A percentile compares a stretch with the other conserved stretches of the same genome.
Conservation (phyloP, 345 rosid genomes). For the Melastoma malabathricum region DNA sequence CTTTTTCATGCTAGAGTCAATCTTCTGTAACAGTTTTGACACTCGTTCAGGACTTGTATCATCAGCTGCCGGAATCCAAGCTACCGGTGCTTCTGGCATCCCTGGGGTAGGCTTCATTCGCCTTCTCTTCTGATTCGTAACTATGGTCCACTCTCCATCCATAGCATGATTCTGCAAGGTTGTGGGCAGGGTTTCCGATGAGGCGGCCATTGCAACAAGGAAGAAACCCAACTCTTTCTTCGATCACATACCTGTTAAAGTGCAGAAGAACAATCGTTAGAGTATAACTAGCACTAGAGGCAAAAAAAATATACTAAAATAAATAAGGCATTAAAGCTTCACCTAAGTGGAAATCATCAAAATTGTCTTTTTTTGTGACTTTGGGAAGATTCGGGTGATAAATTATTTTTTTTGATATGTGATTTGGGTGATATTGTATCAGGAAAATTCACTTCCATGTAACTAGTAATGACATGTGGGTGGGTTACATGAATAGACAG, state of each 20-base stretch:
- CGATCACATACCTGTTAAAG: too few species aligned
- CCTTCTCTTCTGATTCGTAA: slow-evolving; percentile 40
- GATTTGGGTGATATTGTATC: too few species aligned
- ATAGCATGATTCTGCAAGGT: slow-evolving; percentile 11
- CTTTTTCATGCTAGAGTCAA: slow-evolving; percentile 31
- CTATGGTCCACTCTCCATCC: slow-evolving; percentile 72
- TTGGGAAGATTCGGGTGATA: neutral
- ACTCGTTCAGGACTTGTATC: slow-evolving; percentile 29
- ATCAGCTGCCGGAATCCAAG: slow-evolving; percentile 47
- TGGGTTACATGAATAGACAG: too few species aligned
- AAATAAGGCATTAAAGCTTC: too few species aligned
- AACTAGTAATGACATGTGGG: too few species aligned
- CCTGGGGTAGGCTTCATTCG: slow-evolving; percentile 20
- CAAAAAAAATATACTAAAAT: too few species aligned
- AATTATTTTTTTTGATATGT: too few species aligned
- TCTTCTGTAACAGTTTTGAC: slow-evolving; percentile 40
- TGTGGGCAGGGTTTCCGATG: slow-evolving; percentile 17
- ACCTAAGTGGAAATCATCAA: neutral
- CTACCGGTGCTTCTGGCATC: slow-evolving; percentile 18
- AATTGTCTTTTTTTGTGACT: neutral
- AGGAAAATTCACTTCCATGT: too few species aligned
- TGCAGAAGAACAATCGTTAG: too few species aligned
- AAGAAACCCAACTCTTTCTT: too few species aligned
- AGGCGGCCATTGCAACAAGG: slow-evolving; percentile 22
- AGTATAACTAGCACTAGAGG: too few species aligned